A percentile compares a stretch with the other conserved stretches of the same genome.
phyloP scores from a whole-genome alignment of 2,329 filamentous ascomycete genomes.

The Chrysoporthe puriensis region DNA sequence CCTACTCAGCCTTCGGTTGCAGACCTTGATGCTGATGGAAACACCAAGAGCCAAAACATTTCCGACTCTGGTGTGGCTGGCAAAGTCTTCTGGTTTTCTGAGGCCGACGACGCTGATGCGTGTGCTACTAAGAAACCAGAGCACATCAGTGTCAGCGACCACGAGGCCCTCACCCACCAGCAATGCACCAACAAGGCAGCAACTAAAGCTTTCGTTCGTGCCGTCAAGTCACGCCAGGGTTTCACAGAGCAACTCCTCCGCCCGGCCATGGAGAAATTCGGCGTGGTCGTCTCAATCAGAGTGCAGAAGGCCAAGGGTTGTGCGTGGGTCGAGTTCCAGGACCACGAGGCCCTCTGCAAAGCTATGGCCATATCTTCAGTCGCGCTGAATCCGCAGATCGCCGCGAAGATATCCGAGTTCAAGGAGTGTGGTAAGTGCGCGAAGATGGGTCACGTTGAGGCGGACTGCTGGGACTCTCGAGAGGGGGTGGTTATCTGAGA shows the following conservation, averaged over 20 bases:
- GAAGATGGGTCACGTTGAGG: constrained; percentile 3
- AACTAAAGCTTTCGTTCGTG: constrained; percentile 8
- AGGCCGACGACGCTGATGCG: not conserved
- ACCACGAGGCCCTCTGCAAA: not conserved
- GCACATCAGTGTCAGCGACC: not conserved
- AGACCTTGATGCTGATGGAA: not conserved
- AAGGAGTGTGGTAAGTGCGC: constrained; percentile 9
- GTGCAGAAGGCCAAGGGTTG: not conserved
- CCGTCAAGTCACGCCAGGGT: not conserved
- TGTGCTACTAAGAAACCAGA: not conserved
- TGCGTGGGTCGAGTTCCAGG: not conserved
- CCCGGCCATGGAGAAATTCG: constrained; percentile 18
- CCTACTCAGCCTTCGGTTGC: not conserved
- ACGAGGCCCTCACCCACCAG: not conserved
- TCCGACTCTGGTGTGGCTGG: not conserved
- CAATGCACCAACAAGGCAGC: not conserved
- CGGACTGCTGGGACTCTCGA: not conserved
- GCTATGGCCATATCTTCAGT: constrained; percentile 8
- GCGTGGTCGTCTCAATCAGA: constrained; percentile 9
- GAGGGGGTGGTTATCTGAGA: not conserved
- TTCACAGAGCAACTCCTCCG: not conserved
- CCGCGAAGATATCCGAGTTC: not conserved
- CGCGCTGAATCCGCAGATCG: not conserved
- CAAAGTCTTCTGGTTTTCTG: not conserved
- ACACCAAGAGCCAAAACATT: not conserved